phyloP scores from a whole-genome alignment of 805 yeast species.

The Brettanomyces bruxellensis region DNA sequence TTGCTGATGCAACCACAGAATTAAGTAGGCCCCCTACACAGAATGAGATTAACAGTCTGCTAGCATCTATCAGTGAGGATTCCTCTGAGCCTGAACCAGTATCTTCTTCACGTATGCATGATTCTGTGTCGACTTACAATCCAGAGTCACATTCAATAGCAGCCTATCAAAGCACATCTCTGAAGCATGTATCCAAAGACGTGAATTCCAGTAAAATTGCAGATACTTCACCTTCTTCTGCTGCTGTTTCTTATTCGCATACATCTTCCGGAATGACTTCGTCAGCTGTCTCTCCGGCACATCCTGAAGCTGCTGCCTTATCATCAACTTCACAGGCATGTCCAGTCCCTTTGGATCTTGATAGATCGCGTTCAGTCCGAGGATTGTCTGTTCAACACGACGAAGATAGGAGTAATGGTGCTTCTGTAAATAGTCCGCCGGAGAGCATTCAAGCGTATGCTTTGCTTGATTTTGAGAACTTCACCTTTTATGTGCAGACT shows the following conservation, averaged over 20 bases:
- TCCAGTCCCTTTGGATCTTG: background rate
- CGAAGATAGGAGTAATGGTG: background rate
- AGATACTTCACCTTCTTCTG: too few relatives aligned
- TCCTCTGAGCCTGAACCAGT: background rate
- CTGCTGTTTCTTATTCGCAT: too few relatives aligned
- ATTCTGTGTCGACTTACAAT: background rate
- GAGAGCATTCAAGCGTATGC: constrained; percentile 53
- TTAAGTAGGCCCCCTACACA: constrained; percentile 1
- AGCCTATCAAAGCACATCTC: too few relatives aligned
- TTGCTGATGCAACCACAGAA: background rate
- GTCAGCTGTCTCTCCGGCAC: too few relatives aligned
- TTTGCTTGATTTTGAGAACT: constrained; percentile 80
- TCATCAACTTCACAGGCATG: too few relatives aligned
- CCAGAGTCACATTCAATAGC: too few relatives aligned
- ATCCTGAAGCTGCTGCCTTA: too few relatives aligned
- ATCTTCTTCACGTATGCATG: background rate
- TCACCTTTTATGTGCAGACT: constrained; percentile 93
- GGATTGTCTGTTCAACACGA: constrained; percentile 2
- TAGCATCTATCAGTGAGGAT: background rate
- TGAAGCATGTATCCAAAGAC: too few relatives aligned
- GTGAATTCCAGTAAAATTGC: too few relatives aligned
- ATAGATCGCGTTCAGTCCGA: background rate
- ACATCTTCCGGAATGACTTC: too few relatives aligned
- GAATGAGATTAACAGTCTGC: constrained; percentile 1
- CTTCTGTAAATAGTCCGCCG: background rate